Evolutionary conservation across 164 flowering plant genomes (phyloP).

Genomic region (Tetracentron sinense): DNA sequence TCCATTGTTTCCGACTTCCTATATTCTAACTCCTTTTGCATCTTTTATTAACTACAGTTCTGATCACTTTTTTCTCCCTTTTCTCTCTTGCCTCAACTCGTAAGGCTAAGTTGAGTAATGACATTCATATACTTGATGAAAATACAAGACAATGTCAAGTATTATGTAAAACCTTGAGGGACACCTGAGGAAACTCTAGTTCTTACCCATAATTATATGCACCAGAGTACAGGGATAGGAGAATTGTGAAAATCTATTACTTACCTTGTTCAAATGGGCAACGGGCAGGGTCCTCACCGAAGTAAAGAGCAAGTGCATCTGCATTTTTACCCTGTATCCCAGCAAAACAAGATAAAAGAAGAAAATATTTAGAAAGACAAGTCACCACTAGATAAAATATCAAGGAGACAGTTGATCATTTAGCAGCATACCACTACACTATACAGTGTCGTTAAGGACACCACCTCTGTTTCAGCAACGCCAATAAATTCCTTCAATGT

Average conservation of each 20-base stretch:
- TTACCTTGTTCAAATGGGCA: slow-evolving; percentile 99
- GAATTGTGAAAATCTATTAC: not conserved
- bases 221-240: not conserved
- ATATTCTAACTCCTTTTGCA: not conserved
- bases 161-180: not conserved
- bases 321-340: slow-evolving; percentile 90
- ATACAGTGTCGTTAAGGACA: slow-evolving; percentile 64
- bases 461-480: slow-evolving; percentile 71
- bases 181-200: not conserved
- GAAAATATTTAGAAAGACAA: slow-evolving; percentile 10
- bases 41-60: not conserved
- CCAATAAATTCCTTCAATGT: slow-evolving; percentile 76
- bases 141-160: no score
- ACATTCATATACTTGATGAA: not conserved
- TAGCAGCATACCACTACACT: slow-evolving; percentile 68
- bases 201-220: not conserved
- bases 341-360: slow-evolving; percentile 16
- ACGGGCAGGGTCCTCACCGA: slow-evolving; percentile 94
- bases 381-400: not conserved
- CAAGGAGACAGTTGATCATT: slow-evolving; percentile 7
- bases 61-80: not conserved
- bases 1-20: not conserved
- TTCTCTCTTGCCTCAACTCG: not conserved
- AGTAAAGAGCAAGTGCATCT: slow-evolving; percentile 88
- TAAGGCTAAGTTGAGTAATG: no score